Base-by-base conservation (phyloP, 495 filamentous ascomycete species). In the Penicillium macrosclerotiorum region DNA sequence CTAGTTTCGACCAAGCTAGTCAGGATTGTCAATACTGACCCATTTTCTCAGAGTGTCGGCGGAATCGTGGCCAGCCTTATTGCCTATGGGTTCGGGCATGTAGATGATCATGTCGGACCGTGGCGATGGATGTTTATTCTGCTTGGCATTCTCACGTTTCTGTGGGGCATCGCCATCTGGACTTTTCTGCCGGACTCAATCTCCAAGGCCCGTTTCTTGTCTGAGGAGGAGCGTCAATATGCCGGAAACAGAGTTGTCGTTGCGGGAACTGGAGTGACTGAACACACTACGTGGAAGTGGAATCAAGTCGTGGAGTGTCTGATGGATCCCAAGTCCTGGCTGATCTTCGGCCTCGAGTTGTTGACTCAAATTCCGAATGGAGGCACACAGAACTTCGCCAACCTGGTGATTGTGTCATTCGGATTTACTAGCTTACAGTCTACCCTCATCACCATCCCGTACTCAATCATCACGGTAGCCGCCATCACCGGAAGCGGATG, bases 181-280 rank as follows among this genome's bases (percentile, higher is more conserved):
- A 55, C 70, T 6, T 55, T 77, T 24, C 79, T 86, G 36, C 82
- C 83, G 0, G 78, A 84, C 51, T 78, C 78, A 3, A 81, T 82
- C 0, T 77, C 81, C 51, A 76, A 66, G 1, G 80, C 83, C 1
- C 73, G 67, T 25, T 84, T 84, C 45, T 69, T 85, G 13, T 68
- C 61, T 2, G 67, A 72, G 24, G 70, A 74, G 13, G 79, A 85
- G 49, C 78, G 80, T 34, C 60, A 64, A 18, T 54, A 82, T 32
- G 77, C 82, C 44, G 65, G 73, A 5, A 74, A 78, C 33, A 65
- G 82, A 18, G 62, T 50, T 1, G 45, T 73, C 27, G 50, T 65
- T n/a, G 63, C 66, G 8, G 67, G 69, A 14, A 71, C 64, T 29
- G 62, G 62, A 0, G 73, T 73, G 13, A 73, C 81, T 2, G 75